These are phyloP conservation scores for Stentor coeruleus DNA, from an alignment of 73 alveolate species.

Conservation along the genomic window DNA sequence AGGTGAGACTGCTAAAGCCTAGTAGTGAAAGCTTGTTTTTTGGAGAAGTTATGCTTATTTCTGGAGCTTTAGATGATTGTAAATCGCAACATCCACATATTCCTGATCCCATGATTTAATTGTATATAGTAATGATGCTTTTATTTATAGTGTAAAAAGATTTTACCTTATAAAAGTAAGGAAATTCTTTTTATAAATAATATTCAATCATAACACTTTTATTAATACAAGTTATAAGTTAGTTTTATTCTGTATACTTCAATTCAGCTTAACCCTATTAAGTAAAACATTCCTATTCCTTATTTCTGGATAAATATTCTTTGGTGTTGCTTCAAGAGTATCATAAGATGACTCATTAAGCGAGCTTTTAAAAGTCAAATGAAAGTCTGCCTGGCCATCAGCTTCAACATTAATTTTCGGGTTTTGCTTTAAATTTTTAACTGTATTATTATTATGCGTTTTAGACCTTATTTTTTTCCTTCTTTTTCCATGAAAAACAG, in stretches of 20 bases:
- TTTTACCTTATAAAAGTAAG: too few relatives aligned
- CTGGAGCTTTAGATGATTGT: background rate
- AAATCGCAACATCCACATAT: background rate
- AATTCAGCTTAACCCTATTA: too few relatives aligned
- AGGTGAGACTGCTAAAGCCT: background rate
- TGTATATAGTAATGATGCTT: too few relatives aligned
- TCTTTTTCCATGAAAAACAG: background rate
- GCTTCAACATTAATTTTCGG: background rate
- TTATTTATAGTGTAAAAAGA: too few relatives aligned
- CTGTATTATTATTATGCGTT: background rate
- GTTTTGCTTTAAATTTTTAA: background rate
- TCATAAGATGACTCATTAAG: background rate
- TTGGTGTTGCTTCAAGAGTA: background rate
- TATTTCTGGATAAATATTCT: background rate
- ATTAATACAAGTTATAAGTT: too few relatives aligned
- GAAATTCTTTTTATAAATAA: too few relatives aligned
- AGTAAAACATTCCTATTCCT: background rate
- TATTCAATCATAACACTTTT: too few relatives aligned
- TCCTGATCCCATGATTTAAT: conserved; percentile 3
- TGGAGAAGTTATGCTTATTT: background rate
- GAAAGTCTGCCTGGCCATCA: too few relatives aligned
- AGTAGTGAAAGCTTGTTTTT: background rate
- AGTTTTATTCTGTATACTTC: too few relatives aligned
- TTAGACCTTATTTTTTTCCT: background rate
- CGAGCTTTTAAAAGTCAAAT: too few relatives aligned